These are phyloP conservation scores for Crassisporium funariophilum DNA, from an alignment of 768 basidiomycete genomes.

Conservation along the genomic window DNA sequence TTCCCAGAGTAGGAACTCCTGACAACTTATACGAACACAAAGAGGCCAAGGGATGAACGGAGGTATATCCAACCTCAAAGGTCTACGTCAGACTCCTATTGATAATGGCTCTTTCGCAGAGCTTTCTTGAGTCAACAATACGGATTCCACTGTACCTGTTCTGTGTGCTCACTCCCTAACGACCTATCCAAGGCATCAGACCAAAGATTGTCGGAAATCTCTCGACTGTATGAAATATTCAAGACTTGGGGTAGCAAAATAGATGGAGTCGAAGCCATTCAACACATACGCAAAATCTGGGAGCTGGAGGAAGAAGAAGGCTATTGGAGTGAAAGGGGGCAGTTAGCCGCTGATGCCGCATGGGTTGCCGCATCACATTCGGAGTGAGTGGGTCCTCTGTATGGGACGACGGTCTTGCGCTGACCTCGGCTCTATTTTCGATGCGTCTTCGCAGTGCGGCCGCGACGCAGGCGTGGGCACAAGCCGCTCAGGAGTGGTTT, in stretches of 20 bases:
- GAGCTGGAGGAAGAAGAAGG: constrained; percentile 59
- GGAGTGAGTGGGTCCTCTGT: constrained; percentile 46
- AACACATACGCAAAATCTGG: constrained; percentile 55
- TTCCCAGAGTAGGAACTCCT: constrained; percentile 51
- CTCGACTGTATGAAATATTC: constrained; percentile 45
- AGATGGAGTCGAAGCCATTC: constrained; percentile 51
- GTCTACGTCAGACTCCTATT: constrained; percentile 2
- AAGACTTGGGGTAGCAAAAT: constrained; percentile 52
- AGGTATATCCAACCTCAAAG: too few relatives aligned
- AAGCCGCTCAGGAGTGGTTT: constrained; percentile 54
- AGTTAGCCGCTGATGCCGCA: constrained; percentile 60
- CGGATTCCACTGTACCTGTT: constrained; percentile 60
- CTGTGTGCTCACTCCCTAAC: constrained; percentile 56
- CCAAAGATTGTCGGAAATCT: constrained; percentile 46
- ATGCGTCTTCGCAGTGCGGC: constrained; percentile 35
- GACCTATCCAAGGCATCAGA: constrained; percentile 54
- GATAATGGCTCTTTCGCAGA: constrained; percentile 32
- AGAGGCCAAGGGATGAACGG: constrained; percentile 51
- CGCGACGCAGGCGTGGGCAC: constrained; percentile 54
- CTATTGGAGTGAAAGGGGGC: constrained; percentile 66
- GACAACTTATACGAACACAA: constrained; percentile 63
- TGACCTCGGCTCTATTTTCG: too few relatives aligned
- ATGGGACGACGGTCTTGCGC: too few relatives aligned
- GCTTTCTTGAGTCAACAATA: constrained; percentile 51
- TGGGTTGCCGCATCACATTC: constrained; percentile 63